Evolutionary conservation across 2,329 filamentous ascomycete genomes (phyloP).

Genomic region (Ascosphaera apis): DNA sequence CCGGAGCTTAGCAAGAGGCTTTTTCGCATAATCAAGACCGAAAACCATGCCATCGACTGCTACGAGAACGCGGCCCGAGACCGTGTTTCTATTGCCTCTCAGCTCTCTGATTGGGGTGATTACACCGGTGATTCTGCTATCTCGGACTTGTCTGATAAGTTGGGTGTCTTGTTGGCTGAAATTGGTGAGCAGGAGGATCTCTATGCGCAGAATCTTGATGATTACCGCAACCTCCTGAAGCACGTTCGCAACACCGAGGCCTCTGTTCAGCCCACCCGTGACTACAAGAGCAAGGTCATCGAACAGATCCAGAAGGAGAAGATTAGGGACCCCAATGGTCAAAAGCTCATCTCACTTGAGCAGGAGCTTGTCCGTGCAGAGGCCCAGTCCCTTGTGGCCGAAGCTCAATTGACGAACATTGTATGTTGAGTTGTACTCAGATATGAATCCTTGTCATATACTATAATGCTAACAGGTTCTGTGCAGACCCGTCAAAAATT

Average conservation of each 20-base stretch:
- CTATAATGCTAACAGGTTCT: slow-evolving; percentile 4
- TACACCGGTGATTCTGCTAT: slow-evolving; percentile 68
- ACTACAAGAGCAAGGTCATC: slow-evolving; percentile 64
- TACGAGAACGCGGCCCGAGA: slow-evolving; percentile 72
- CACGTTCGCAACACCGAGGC: slow-evolving; percentile 86
- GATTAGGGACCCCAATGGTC: slow-evolving; percentile 70
- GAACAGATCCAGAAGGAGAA: slow-evolving; percentile 87
- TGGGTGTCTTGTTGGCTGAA: slow-evolving; percentile 78
- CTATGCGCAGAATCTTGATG: slow-evolving; percentile 71
- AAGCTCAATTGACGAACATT: slow-evolving; percentile 88
- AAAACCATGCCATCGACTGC: slow-evolving; percentile 67
- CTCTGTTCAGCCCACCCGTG: slow-evolving; percentile 79
- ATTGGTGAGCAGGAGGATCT: slow-evolving; percentile 81
- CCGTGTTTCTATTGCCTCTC: slow-evolving; percentile 60
- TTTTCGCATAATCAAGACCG: slow-evolving; percentile 80
- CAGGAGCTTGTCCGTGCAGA: slow-evolving; percentile 92
- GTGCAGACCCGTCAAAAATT: slow-evolving; percentile 73
- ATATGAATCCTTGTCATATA: too few species aligned
- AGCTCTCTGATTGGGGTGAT: slow-evolving; percentile 94
- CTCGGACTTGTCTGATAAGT: slow-evolving; percentile 81
- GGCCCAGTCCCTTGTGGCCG: slow-evolving; percentile 84
- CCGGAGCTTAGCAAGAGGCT: slow-evolving; percentile 76
- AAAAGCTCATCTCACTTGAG: slow-evolving; percentile 63
- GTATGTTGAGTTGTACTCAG: slow-evolving; percentile 27
- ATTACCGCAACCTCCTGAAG: slow-evolving; percentile 63